Base-by-base conservation (phyloP, 108 stramenopile species). In the Cyclotella atomus region DNA sequence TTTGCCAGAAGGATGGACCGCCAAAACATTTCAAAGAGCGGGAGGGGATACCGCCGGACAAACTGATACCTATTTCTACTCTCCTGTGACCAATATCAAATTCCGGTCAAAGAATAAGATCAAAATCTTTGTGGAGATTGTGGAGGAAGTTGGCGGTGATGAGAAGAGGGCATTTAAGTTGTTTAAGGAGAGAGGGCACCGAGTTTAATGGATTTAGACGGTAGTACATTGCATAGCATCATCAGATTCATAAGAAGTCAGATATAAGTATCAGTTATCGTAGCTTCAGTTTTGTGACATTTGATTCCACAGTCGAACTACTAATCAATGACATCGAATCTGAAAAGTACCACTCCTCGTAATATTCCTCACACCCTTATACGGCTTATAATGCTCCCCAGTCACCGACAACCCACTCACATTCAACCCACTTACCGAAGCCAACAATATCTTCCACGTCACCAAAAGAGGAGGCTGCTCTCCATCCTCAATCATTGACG, bases 291-390 rank as follows among this genome's bases (percentile, higher is more conserved):
- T n/a, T n/a, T n/a, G n/a, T n/a, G n/a, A n/a, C n/a, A n/a, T n/a
- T n/a, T n/a, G n/a, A n/a, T n/a, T n/a, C n/a, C n/a, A n/a, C n/a
- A n/a, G n/a, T n/a, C n/a, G n/a, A n/a, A n/a, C n/a, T n/a, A n/a
- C n/a, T 20, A 21, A 66, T 77, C 67, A 76, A 45, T 64, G 68
- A 76, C 89, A 90, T 73, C 91, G 82, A 36, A 97, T 85, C 79
- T 93, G 90, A 70, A 92, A 93, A 6, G 87, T 81, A 2, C 95
- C 97, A 70, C 92, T 87, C 56, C 92, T 91, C 46, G 95, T 87
- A 56, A 96, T 85, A 34, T 93, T 91, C 23, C 95, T 84, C 12
- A 98, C 97, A 8, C 97, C 98, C 84, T 99, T 99, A 94, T 98
- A 98, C 21, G 97, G 98, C 54, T 85, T 84, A 71, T 99, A 99